Evolutionary conservation across 495 filamentous ascomycete genomes (phyloP), one percentile per base, ranked within the genome.

Genomic region (Clohesyomyces aquaticus): DNA sequence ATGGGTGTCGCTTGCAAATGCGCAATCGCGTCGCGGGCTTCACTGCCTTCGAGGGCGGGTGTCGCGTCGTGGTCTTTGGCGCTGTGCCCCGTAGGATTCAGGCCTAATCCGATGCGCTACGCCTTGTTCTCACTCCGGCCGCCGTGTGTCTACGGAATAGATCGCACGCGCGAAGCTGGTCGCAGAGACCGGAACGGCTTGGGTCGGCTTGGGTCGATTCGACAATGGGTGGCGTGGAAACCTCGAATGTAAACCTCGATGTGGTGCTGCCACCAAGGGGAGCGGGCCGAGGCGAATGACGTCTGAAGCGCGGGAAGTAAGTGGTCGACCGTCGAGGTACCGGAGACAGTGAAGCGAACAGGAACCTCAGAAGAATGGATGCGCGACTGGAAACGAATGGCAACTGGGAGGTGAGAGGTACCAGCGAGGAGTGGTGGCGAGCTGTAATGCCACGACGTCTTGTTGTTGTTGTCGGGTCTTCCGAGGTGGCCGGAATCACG

Each of bases 401-500:
- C 6, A 38, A 14, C 6, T 38, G 6, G 32, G 14, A 38, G 32
- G 32, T 38, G 14, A 38, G 32, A 6, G 6, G 29, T 22, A 27
- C 43, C 9, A 42, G 49, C 28, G 55, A 19, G 22, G 41, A 27
- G 25, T 32, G n/a, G 4, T 45, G 19, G 3, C 21, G 18, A 18
- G 10, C 19, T 11, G 55, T 58, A 14, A 38, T 38, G 32, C 14
- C 21, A 23, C 22, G 53, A n/a, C 25, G 25, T 21, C 32, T 8
- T 35, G 53, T 65, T 51, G 45, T 51, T 38, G 45, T 58, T 42
- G 8, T 38, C 32, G 32, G 32, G 14, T 3, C 18, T 1, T 14
- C 26, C 45, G 26, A 29, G 32, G 46, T 28, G 18, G 61, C 55
- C 63, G 48, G 29, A 55, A 60, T 66, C 27, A 41, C 16, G 49